Percentiles rank a stretch among this genome's conserved stretches.
Evolutionary conservation across 345 rosid genomes (phyloP).

Genomic region (Mercurialis annua): DNA sequence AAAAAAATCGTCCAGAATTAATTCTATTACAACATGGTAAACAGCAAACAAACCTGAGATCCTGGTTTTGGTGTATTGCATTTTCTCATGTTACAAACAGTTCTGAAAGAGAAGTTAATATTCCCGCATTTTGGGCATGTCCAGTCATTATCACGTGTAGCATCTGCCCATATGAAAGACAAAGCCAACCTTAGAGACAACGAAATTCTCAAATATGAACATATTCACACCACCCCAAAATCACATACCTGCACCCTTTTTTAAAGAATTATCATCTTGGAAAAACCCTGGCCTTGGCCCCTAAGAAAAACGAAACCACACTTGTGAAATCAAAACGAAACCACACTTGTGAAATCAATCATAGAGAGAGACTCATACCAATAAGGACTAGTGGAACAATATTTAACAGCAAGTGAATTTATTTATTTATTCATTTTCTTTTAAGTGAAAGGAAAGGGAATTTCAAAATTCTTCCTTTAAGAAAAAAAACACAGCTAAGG

Average conservation of each 20-base stretch:
- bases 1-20: background rate
- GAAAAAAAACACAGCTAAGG: background rate
- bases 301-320: conserved; percentile 33
- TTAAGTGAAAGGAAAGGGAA: background rate
- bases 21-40: background rate
- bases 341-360: conserved; percentile 6
- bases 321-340: conserved; percentile 13
- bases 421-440: too few species aligned
- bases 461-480: background rate
- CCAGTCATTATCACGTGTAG: conserved; percentile 92
- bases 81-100: conserved; percentile 97
- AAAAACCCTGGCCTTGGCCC: conserved; percentile 82
- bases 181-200: conserved; percentile 5
- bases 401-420: too few species aligned
- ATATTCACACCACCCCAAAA: background rate
- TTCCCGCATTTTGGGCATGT: conserved; percentile 97
- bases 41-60: conserved; percentile 64
- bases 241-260: conserved; percentile 50
- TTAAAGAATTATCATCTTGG: conserved; percentile 73
- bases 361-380: background rate
- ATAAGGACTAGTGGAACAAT: background rate
- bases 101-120: conserved; percentile 89
- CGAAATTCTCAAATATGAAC: background rate
- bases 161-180: conserved; percentile 40
- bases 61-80: conserved; percentile 98